These are phyloP conservation scores for Tricholoma saponaceum DNA, from an alignment of 768 basidiomycete genomes.

Conservation along the genomic window DNA sequence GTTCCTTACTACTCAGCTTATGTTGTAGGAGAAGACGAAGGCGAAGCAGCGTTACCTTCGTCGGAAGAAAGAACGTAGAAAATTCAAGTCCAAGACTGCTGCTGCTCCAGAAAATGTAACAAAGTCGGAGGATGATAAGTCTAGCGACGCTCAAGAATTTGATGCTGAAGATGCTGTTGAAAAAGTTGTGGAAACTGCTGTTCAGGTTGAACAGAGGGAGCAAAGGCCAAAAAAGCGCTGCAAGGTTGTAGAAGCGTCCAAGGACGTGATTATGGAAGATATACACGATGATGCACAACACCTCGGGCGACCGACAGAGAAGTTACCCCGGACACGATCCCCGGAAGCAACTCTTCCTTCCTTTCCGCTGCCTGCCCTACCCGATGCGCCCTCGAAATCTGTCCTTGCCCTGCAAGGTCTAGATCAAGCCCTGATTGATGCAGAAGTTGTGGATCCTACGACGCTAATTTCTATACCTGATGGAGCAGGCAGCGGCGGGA, in stretches of 20 bases:
- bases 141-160: constrained; percentile 17
- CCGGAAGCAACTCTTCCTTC: constrained; percentile 46
- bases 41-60: constrained; percentile 72
- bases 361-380: constrained; percentile 66
- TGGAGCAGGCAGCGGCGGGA: constrained; percentile 36
- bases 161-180: constrained; percentile 10
- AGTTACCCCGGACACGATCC: constrained; percentile 17
- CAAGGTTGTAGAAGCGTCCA: constrained; percentile 26
- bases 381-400: constrained; percentile 65
- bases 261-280: constrained; percentile 19
- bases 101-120: constrained; percentile 1
- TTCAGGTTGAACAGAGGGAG: constrained; percentile 8
- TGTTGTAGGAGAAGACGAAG: constrained; percentile 53
- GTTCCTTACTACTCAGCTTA: constrained; percentile 17
- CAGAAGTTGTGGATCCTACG: constrained; percentile 62
- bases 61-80: constrained; percentile 66
- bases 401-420: constrained; percentile 76
- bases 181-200: constrained; percentile 17
- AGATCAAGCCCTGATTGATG: constrained; percentile 66
- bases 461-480: constrained; percentile 40
- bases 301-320: constrained; percentile 4
- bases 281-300: constrained; percentile 10
- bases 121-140: constrained; percentile 17
- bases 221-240: constrained; percentile 42
- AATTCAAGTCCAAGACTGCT: constrained; percentile 28